Evolutionary conservation across 2,329 filamentous ascomycete species (phyloP).

Genomic region (Alternaria arbusti): DNA sequence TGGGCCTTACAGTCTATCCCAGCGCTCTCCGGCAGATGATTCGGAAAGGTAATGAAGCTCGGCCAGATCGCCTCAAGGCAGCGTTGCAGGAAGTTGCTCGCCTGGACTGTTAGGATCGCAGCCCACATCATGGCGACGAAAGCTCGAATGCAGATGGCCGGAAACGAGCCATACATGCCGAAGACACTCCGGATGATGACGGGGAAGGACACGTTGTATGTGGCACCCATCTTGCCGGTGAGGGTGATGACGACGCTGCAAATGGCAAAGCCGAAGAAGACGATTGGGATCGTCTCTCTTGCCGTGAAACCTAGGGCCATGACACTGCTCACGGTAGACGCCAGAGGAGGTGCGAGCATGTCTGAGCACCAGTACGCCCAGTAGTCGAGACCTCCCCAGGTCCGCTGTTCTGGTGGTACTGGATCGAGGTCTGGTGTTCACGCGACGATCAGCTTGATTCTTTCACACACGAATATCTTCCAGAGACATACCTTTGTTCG

Average conservation of each 20-base stretch:
- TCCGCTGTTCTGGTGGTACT: constrained; percentile 53
- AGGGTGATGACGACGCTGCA: constrained; percentile 57
- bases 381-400: constrained; percentile 55
- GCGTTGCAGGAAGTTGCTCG: constrained; percentile 51
- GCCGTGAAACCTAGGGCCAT: constrained; percentile 56
- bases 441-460: background rate
- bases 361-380: constrained; percentile 59
- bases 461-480: background rate
- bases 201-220: constrained; percentile 49
- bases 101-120: constrained; percentile 56
- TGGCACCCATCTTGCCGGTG: constrained; percentile 54
- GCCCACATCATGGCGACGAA: constrained; percentile 57
- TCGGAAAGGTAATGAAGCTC: constrained; percentile 47
- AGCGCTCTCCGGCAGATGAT: constrained; percentile 43
- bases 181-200: constrained; percentile 55
- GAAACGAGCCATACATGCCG: constrained; percentile 53
- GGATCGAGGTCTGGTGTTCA: constrained; percentile 40
- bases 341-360: constrained; percentile 53
- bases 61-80: constrained; percentile 55
- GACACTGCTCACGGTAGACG: constrained; percentile 49
- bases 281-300: constrained; percentile 57
- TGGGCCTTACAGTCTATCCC: constrained; percentile 35
- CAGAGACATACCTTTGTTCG: constrained; percentile 50
- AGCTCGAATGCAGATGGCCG: constrained; percentile 53
- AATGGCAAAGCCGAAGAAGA: constrained; percentile 56